These are phyloP conservation scores for Didymella segeticola DNA, from an alignment of 2,329 filamentous ascomycete genomes.

Conservation along the genomic window DNA sequence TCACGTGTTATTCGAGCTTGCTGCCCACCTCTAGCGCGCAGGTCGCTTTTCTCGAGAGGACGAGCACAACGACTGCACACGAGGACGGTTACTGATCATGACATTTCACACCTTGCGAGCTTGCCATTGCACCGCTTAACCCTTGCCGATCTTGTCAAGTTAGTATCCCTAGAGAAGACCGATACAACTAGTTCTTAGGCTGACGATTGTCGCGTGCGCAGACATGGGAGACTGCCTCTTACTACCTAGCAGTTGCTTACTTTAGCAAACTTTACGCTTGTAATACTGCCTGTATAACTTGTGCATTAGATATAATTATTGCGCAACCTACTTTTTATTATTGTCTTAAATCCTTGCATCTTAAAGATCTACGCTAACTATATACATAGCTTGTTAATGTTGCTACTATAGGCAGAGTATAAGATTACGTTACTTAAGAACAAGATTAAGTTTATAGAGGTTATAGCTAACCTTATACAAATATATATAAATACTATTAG, in stretches of 20 bases:
- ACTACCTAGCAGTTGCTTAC: constrained; percentile 79
- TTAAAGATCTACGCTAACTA: constrained; percentile 96
- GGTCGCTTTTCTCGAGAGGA: constrained; percentile 23
- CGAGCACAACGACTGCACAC: constrained; percentile 44
- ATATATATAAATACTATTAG: constrained; percentile 96
- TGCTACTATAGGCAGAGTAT: constrained; percentile 81
- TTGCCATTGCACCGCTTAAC: constrained; percentile 82
- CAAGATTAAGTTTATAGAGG: constrained; percentile 88
- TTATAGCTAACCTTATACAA: constrained; percentile 92
- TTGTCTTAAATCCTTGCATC: constrained; percentile 97
- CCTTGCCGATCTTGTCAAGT: constrained; percentile 88
- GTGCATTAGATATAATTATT: constrained; percentile 93
- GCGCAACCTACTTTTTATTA: constrained; percentile 93
- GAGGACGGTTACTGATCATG: constrained; percentile 66
- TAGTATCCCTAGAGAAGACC: constrained; percentile 33
- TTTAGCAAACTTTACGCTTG: constrained; percentile 95
- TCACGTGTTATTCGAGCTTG: constrained; percentile 44
- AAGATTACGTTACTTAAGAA: constrained; percentile 80
- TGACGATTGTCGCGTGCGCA: constrained; percentile 38
- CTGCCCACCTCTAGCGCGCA: constrained; percentile 35
- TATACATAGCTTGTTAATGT: constrained; percentile 86
- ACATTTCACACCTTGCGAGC: constrained; percentile 79
- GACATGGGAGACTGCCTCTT: constrained; percentile 82
- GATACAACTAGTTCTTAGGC: neutral
- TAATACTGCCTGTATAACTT: constrained; percentile 86